phyloP scores from a whole-genome alignment of 2,329 filamentous ascomycete genomes.

The Colletotrichum sojae region DNA sequence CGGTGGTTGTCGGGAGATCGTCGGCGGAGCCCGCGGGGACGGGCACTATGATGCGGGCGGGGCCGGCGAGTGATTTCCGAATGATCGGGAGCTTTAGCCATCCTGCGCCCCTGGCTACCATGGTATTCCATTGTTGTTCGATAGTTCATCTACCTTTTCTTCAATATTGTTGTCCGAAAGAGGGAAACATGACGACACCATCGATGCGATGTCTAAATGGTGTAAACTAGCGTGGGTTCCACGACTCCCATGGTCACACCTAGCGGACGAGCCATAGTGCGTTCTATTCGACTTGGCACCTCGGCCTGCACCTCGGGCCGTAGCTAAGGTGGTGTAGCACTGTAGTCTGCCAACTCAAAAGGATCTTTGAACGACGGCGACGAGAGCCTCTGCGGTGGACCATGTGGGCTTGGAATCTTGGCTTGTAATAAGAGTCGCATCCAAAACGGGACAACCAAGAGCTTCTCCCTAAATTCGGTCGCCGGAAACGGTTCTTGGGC shows the following conservation, averaged over 20 bases:
- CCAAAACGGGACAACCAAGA: constrained; percentile 7
- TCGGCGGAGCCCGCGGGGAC: neutral
- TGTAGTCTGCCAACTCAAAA: constrained; percentile 8
- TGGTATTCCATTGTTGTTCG: no score
- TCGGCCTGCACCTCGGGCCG: neutral
- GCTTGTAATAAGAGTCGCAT: neutral
- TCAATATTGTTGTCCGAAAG: neutral
- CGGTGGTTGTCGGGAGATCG: constrained; percentile 1
- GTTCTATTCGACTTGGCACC: neutral
- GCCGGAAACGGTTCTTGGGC: neutral
- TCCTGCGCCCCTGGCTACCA: neutral
- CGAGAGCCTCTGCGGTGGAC: constrained; percentile 8
- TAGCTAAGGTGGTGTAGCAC: no score
- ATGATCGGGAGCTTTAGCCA: constrained; percentile 8
- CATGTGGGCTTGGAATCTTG: neutral
- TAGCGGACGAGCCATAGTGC: neutral
- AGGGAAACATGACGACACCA: neutral
- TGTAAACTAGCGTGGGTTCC: no score
- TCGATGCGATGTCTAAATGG: neutral
- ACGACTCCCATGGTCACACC: neutral
- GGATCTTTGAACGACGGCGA: neutral
- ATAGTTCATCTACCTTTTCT: neutral
- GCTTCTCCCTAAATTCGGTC: constrained; percentile 1
- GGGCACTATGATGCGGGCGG: neutral
- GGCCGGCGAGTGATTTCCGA: neutral